Conservation (phyloP, 345 rosid species). For the Carallia brachiata region DNA sequence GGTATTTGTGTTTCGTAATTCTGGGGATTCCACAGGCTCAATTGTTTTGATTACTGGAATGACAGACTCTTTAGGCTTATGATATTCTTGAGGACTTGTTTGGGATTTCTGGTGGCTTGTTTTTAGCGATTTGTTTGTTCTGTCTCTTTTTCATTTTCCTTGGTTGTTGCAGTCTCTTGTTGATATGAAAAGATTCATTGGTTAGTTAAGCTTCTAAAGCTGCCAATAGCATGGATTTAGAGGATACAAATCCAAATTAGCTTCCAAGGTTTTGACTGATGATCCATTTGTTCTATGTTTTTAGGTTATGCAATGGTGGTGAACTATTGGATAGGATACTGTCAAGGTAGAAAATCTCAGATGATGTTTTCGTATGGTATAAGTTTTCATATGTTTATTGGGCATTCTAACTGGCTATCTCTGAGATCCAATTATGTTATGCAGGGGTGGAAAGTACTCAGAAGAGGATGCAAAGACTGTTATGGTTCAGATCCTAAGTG, state of each 20-base stretch:
- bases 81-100: neutral
- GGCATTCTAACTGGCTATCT: slow-evolving; percentile 15
- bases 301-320: slow-evolving; percentile 89
- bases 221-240: neutral
- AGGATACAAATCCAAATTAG: neutral
- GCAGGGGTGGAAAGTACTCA: slow-evolving; percentile 91
- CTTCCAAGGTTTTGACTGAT: slow-evolving; percentile 8
- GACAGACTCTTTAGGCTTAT: slow-evolving; percentile 1
- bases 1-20: neutral
- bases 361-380: slow-evolving; percentile 8
- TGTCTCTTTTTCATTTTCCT: neutral
- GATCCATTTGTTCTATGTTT: slow-evolving; percentile 8
- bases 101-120: slow-evolving; percentile 3
- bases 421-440: slow-evolving; percentile 26
- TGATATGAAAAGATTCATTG: neutral
- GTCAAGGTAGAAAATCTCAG: slow-evolving; percentile 54
- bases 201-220: slow-evolving; percentile 1
- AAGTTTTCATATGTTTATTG: slow-evolving; percentile 11
- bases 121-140: neutral
- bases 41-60: neutral
- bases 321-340: slow-evolving; percentile 89
- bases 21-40: no score
- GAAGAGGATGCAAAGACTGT: slow-evolving; percentile 92
- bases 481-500: slow-evolving; percentile 84
- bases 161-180: neutral